Percentiles rank a stretch among this genome's conserved stretches.
Conservation (phyloP, 23 red algal species). For the Gracilariopsis chorda region DNA sequence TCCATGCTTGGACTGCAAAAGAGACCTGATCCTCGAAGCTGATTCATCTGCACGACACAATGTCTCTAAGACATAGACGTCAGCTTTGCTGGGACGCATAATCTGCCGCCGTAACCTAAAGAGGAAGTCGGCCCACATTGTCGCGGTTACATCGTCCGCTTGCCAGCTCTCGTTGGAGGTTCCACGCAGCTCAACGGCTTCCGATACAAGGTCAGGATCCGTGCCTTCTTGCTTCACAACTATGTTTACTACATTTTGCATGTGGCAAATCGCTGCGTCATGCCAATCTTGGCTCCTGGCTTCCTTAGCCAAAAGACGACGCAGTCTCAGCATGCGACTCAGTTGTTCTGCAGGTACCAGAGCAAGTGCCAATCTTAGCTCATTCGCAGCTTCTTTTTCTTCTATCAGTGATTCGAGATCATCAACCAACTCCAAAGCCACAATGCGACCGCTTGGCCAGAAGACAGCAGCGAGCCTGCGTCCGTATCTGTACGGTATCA, state of each 20-base stretch:
- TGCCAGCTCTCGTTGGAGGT: conserved; percentile 7
- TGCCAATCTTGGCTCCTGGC: conserved; percentile 48
- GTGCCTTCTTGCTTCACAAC: conserved; percentile 21
- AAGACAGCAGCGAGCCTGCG: conserved; percentile 10
- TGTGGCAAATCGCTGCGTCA: conserved; percentile 55
- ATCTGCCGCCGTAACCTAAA: conserved; percentile 40
- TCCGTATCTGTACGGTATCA: not conserved
- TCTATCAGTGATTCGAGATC: conserved; percentile 44
- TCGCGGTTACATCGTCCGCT: conserved; percentile 20
- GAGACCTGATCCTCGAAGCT: conserved; percentile 8
- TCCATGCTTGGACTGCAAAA: conserved; percentile 33
- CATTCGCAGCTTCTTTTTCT: conserved; percentile 40
- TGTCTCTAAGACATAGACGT: conserved; percentile 48
- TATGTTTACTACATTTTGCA: conserved; percentile 56
- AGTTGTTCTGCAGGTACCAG: conserved; percentile 45
- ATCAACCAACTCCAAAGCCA: conserved; percentile 1
- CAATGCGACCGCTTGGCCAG: conserved; percentile 47
- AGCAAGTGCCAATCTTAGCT: conserved; percentile 33
- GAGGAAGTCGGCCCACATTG: conserved; percentile 67
- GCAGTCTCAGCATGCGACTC: conserved; percentile 22
- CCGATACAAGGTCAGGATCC: conserved; percentile 32
- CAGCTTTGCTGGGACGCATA: conserved; percentile 41
- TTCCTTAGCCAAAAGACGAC: conserved; percentile 35
- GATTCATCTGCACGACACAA: conserved; percentile 49
- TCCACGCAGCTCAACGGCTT: conserved; percentile 62